Percentiles rank a stretch among this genome's conserved stretches.
These are phyloP conservation scores for Pittosporum tobira DNA, from an alignment of 129 eudicot genomes.

Conservation along the genomic window DNA sequence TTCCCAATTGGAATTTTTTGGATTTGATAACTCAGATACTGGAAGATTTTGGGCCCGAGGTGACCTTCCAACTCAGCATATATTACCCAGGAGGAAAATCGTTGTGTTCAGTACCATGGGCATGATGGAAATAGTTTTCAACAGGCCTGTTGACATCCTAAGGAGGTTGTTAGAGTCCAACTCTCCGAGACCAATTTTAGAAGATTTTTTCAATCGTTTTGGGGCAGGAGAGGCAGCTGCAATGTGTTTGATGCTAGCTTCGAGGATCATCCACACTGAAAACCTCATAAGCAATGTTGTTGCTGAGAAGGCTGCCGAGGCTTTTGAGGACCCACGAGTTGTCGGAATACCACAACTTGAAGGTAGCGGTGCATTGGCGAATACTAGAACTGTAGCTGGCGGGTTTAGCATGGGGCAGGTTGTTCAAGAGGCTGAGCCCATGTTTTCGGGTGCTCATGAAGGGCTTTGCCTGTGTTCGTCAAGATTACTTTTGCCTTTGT, in stretches of 20 bases:
- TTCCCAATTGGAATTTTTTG: constrained; percentile 59
- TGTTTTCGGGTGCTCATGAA: constrained; percentile 97
- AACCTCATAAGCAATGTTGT: constrained; percentile 60
- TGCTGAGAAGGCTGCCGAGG: constrained; percentile 96
- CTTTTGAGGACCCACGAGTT: constrained; percentile 93
- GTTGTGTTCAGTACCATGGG: constrained; percentile 95
- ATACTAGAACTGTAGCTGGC: constrained; percentile 68
- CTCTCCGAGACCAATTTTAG: constrained; percentile 75
- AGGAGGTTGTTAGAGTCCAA: constrained; percentile 80
- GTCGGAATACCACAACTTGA: constrained; percentile 92
- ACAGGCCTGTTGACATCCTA: constrained; percentile 81
- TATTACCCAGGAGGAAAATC: constrained; percentile 71
- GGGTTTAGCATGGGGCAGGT: constrained; percentile 99
- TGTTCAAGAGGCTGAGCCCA: constrained; percentile 93
- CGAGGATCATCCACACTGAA: constrained; percentile 57
- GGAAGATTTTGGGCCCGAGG: constrained; percentile 92
- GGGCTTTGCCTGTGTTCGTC: constrained; percentile 90
- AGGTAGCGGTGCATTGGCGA: constrained; percentile 72
- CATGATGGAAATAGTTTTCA: constrained; percentile 94
- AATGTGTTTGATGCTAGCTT: constrained; percentile 92
- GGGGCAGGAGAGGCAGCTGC: constrained; percentile 98
- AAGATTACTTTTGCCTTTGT: constrained; percentile 73
- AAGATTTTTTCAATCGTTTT: constrained; percentile 88
- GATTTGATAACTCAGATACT: constrained; percentile 44
- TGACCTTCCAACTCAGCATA: constrained; percentile 83